Evolutionary conservation across 306 rosid species (phyloP), one percentile per base, ranked within the genome.

Genomic region (Cucumis melo): DNA sequence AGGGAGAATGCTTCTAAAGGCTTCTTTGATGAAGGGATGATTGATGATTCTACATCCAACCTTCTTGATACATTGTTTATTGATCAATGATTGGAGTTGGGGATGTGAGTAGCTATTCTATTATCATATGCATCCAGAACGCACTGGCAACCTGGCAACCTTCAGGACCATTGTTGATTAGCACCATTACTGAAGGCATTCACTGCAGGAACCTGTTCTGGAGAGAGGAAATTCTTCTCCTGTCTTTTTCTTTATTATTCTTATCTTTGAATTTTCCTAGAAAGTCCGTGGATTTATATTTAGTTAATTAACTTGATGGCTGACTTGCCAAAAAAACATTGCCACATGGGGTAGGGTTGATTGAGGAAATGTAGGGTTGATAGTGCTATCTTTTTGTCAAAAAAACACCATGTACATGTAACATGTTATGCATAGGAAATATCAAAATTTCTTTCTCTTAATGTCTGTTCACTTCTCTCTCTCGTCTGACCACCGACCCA

Each of bases 1-100:
- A 89, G 86, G 81, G 90, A 92, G 77, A 77, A 78, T 78, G 87
- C 87, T 67, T 82, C 88, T 66, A 84, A 87, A 75, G 91, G 90
- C 72, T 89, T 94, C 92, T 94, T 94, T 83, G 96, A 89, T 41
- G 96, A 84, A 77, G 76, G 64, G 15, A 89, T 38, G 74, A 79
- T 75, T 54, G 79, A 76, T n/a, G 85, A 78, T 82, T 78, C 97
- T 78, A 82, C 96, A 77, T 84, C 96, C 68, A 92, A 88, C 87
- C 95, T 94, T 85, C 86, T 92, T 7, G 92, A 89, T 75, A 76
- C 89, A 50, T 84, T 94, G 84, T 94, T 91, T 81, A 84, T 78
- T 64, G 91, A 84, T 76, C 93, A 77, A n/a, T 59, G 58, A 64
- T 44, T 60, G 51, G 36, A 63, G 36, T 61, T 24, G 64, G 36